Evolutionary conservation across 345 rosid species (phyloP).

Genomic region (Eucalyptus rudis): DNA sequence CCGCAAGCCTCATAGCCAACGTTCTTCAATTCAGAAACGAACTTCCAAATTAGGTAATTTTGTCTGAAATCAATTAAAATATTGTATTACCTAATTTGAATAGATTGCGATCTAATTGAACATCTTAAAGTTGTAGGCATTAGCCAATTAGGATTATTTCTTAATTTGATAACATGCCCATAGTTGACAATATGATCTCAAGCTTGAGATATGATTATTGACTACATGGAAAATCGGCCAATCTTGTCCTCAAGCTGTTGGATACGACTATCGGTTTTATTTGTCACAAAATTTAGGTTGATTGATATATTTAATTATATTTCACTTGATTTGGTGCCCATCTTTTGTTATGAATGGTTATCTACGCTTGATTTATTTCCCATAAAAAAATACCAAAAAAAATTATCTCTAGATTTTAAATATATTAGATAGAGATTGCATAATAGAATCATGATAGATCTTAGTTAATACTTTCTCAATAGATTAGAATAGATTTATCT

Average conservation of each 20-base stretch:
- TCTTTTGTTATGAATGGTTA: background rate
- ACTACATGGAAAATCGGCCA: background rate
- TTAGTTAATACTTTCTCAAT: background rate
- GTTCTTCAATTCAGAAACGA: background rate
- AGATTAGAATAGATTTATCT: background rate
- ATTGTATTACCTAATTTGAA: background rate
- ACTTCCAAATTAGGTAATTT: background rate
- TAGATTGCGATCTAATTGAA: background rate
- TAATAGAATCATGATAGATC: background rate
- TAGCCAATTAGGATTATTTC: background rate
- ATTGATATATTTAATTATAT: background rate
- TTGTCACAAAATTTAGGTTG: background rate
- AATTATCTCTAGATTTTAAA: background rate
- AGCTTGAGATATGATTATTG: background rate
- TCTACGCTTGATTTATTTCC: background rate
- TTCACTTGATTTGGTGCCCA: background rate
- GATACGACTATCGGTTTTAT: background rate
- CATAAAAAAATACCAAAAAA: background rate
- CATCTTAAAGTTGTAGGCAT: background rate
- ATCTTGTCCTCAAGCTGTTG: background rate
- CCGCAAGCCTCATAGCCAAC: background rate
- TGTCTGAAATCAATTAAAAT: no score
- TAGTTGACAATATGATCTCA: background rate
- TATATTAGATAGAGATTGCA: background rate
- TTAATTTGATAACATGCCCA: background rate